phyloP scores from a whole-genome alignment of 768 basidiomycete genomes.

The Russula vinacea region DNA sequence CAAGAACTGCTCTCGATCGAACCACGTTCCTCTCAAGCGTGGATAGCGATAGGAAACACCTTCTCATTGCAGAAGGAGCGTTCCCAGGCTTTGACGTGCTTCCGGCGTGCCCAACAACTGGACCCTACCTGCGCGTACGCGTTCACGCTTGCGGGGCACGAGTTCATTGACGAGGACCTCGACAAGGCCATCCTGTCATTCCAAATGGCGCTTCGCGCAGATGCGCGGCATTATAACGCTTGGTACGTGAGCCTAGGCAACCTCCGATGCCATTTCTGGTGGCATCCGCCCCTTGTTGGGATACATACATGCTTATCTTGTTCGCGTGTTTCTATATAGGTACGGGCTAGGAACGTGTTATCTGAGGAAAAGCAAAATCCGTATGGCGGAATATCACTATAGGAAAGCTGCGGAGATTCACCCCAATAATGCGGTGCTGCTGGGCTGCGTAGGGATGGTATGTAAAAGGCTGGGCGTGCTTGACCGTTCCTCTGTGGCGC shows the following conservation, averaged over 20 bases:
- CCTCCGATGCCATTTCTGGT: slow-evolving; percentile 25
- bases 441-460: slow-evolving; percentile 96
- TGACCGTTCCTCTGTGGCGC: slow-evolving; percentile 4
- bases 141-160: slow-evolving; percentile 94
- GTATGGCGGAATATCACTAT: slow-evolving; percentile 95
- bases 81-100: slow-evolving; percentile 89
- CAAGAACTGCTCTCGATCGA: slow-evolving; percentile 87
- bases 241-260: slow-evolving; percentile 59
- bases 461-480: slow-evolving; percentile 39
- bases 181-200: slow-evolving; percentile 91
- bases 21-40: slow-evolving; percentile 80
- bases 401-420: slow-evolving; percentile 89
- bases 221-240: slow-evolving; percentile 94
- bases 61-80: slow-evolving; percentile 96
- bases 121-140: slow-evolving; percentile 92
- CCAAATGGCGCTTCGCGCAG: slow-evolving; percentile 85
- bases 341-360: slow-evolving; percentile 99
- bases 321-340: slow-evolving; percentile 48
- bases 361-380: slow-evolving; percentile 87
- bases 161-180: slow-evolving; percentile 93
- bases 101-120: slow-evolving; percentile 84
- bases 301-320: slow-evolving; percentile 25
- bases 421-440: slow-evolving; percentile 89
- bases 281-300: slow-evolving; percentile 1
- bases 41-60: slow-evolving; percentile 96